Base-by-base conservation (phyloP, 768 basidiomycete species). In the Pleurotus pulmonarius region DNA sequence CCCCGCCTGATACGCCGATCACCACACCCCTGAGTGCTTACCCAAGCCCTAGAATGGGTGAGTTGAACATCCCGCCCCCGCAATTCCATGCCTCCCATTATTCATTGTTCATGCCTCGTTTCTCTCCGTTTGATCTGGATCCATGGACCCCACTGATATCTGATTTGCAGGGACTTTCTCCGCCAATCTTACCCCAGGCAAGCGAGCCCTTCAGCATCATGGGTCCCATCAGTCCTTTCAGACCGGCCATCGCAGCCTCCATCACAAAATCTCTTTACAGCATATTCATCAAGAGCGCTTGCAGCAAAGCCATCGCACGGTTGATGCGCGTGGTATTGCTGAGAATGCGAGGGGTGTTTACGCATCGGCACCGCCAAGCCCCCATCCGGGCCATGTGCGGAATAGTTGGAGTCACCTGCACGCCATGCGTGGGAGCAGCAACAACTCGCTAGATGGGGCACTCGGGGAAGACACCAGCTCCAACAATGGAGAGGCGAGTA, bases 1-100 rank as follows among this genome's bases (percentile, higher is more conserved):
- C 73, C 7, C 79, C 80, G 0, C 78, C 83, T 3, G 73, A 79
- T 53, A 81, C 81, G 1, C 76, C 82, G 5, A 74, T 79, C n/a
- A 79, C 81, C 0, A 79, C 82, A 0, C 78, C 76, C 0, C 65
- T 75, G 38, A 76, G 73, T 16, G 66, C 73, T 1, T 77, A 76
- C 59, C 68, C 75, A 1, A 74, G 73, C 5, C 74, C 77, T 73
- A 0, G 70, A 73, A 40, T 53, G 38, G 51, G 51, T 53, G 39
- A 53, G 51, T 47, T 39, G 13, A 34, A n/a, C n/a, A 12, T 18
- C 26, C 26, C 29, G 5, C 16, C 5, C 11, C 12, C 16, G 16
- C 9, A 1, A 29, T 15, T 37, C 26, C n/a, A 25, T 20, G 15
- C 9, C 18, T 4, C 29, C 20, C 2, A 7, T 16, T 15, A 29